These are phyloP conservation scores for Agaricales sp. DNA, from an alignment of 1,284 basidiomycete genomes.

Conservation along the genomic window DNA sequence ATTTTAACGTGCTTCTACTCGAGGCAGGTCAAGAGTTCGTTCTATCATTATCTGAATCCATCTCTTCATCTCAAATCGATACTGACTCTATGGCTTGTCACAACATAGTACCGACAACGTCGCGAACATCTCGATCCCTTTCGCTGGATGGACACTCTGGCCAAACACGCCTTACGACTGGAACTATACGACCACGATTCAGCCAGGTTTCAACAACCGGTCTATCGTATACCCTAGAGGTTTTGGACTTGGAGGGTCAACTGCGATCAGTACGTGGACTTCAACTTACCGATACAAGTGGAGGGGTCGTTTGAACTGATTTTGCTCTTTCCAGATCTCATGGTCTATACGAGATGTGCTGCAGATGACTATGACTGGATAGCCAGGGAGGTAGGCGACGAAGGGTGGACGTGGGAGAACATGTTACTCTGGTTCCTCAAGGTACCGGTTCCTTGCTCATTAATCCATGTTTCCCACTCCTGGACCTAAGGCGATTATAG, in stretches of 20 bases:
- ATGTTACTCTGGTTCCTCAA: neutral
- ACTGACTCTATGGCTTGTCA: neutral
- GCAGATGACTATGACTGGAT: conserved; percentile 17
- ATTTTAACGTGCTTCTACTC: neutral
- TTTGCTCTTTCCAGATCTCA: conserved; percentile 13
- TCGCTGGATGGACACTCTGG: neutral
- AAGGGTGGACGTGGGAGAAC: conserved; percentile 19
- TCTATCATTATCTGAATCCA: neutral
- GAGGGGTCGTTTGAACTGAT: too few species aligned
- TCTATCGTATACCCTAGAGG: conserved; percentile 19
- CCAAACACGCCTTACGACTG: conserved; percentile 13
- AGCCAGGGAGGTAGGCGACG: conserved; percentile 16
- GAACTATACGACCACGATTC: conserved; percentile 21
- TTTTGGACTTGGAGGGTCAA: conserved; percentile 21
- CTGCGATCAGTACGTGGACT: conserved; percentile 20
- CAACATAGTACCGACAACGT: neutral
- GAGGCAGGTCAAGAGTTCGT: neutral
- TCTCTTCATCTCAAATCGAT: too few species aligned
- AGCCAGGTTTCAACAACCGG: conserved; percentile 18
- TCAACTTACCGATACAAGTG: too few species aligned
- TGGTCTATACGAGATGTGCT: conserved; percentile 20
- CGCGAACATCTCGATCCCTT: neutral
- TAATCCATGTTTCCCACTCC: too few species aligned
- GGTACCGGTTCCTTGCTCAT: neutral
- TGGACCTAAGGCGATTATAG: too few species aligned